A percentile compares a stretch with the other conserved stretches of the same genome.
Evolutionary conservation across 2,329 filamentous ascomycete genomes (phyloP).

Genomic region (Fusarium napiforme): DNA sequence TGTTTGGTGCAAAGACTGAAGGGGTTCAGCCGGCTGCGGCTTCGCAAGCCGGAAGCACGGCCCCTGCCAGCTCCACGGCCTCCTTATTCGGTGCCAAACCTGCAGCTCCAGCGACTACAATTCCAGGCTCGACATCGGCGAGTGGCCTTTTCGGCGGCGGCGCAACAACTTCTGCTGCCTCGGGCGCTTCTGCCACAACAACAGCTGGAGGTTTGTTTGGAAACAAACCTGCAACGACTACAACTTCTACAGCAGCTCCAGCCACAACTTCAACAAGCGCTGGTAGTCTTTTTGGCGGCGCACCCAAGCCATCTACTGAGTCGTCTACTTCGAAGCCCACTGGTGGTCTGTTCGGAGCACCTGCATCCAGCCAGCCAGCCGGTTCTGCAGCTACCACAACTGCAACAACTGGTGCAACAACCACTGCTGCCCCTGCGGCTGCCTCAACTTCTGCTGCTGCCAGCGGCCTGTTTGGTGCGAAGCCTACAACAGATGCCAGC

Average conservation of each 20-base stretch:
- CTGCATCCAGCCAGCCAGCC: constrained; percentile 34
- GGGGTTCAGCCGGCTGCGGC: constrained; percentile 34
- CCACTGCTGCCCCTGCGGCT: constrained; percentile 43
- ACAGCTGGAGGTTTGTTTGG: constrained; percentile 49
- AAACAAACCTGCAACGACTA: constrained; percentile 44
- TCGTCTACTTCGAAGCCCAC: constrained; percentile 39
- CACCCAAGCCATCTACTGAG: constrained; percentile 38
- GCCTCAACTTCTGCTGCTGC: constrained; percentile 48
- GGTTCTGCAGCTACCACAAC: constrained; percentile 44
- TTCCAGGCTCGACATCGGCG: constrained; percentile 50
- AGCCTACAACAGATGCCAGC: constrained; percentile 46
- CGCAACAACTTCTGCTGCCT: constrained; percentile 44
- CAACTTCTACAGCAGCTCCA: constrained; percentile 46
- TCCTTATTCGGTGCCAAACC: constrained; percentile 57
- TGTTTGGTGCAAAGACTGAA: constrained; percentile 42
- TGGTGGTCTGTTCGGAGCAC: constrained; percentile 42
- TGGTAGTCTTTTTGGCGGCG: constrained; percentile 40
- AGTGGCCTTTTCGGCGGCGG: constrained; percentile 51
- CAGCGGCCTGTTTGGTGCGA: constrained; percentile 49
- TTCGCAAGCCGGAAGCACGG: constrained; percentile 36
- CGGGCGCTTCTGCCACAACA: constrained; percentile 45
- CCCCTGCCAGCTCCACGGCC: constrained; percentile 35
- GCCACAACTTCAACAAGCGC: constrained; percentile 40
- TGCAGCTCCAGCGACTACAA: constrained; percentile 48
- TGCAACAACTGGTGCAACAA: constrained; percentile 33